A percentile compares a stretch with the other conserved stretches of the same genome.
Evolutionary conservation across 192 early-diverging fungal species (phyloP).

Genomic region (Funneliformis geosporum): DNA sequence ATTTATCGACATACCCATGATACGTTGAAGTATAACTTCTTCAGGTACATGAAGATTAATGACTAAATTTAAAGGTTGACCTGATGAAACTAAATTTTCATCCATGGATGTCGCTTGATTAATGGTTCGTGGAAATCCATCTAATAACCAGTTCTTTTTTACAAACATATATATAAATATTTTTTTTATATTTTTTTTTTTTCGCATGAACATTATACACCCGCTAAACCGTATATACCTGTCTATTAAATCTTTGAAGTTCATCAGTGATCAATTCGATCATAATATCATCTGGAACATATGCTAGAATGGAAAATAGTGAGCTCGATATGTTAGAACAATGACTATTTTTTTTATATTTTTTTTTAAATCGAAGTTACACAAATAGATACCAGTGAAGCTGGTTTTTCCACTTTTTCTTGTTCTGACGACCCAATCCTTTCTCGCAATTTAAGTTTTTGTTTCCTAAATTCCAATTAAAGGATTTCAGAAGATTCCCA

Average conservation of each 20-base stretch:
- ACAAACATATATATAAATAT: constrained; percentile 36
- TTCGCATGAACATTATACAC: not conserved
- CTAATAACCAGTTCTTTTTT: constrained; percentile 74
- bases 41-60: constrained; percentile 92
- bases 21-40: constrained; percentile 83
- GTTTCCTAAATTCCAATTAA: too few relatives aligned
- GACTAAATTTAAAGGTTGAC: constrained; percentile 78
- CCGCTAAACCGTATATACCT: constrained; percentile 36
- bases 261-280: constrained; percentile 64
- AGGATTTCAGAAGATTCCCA: not conserved
- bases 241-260: constrained; percentile 46
- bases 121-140: constrained; percentile 90
- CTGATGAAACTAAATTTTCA: constrained; percentile 49
- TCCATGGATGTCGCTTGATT: constrained; percentile 79
- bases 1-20: constrained; percentile 60
- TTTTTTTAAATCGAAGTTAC: not conserved
- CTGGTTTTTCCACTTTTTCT: constrained; percentile 12
- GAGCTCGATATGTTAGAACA: too few relatives aligned
- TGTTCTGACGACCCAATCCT: not conserved
- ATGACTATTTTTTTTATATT: not conserved
- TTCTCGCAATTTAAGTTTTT: not conserved
- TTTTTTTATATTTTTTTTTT: not conserved
- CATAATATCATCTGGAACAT: constrained; percentile 77
- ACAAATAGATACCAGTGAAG: not conserved
- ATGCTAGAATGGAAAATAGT: constrained; percentile 32